These are phyloP conservation scores for Mycena haematopus DNA, from an alignment of 768 basidiomycete genomes.

Conservation along the genomic window DNA sequence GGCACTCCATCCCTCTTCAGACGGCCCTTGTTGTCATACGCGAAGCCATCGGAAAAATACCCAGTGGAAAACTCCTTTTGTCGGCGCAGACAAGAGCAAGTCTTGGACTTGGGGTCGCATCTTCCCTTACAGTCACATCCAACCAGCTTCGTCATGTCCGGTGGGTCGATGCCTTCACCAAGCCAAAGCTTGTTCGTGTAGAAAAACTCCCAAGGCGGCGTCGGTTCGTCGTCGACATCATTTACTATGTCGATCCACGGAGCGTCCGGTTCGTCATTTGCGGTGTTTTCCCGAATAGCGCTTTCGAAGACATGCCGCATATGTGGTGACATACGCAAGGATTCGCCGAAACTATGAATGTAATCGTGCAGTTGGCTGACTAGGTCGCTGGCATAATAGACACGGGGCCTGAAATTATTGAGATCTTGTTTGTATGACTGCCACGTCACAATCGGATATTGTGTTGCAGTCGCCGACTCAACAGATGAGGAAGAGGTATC, in stretches of 20 bases:
- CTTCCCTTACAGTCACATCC: slow-evolving; percentile 79
- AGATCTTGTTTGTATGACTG: slow-evolving; percentile 41
- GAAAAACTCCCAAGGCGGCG: slow-evolving; percentile 86
- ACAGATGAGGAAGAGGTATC: neutral
- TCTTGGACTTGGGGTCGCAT: slow-evolving; percentile 77
- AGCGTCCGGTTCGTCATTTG: slow-evolving; percentile 69
- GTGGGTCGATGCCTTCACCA: slow-evolving; percentile 68
- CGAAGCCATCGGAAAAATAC: slow-evolving; percentile 55
- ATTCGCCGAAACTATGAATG: slow-evolving; percentile 58
- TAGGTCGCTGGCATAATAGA: slow-evolving; percentile 54
- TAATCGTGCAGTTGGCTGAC: slow-evolving; percentile 69
- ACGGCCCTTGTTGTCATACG: slow-evolving; percentile 68
- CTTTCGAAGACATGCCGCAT: slow-evolving; percentile 66
- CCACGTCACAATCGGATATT: slow-evolving; percentile 44
- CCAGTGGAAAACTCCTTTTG: slow-evolving; percentile 52
- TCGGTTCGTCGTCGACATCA: slow-evolving; percentile 66
- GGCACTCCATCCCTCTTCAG: slow-evolving; percentile 61
- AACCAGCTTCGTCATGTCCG: slow-evolving; percentile 60
- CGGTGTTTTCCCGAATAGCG: slow-evolving; percentile 69
- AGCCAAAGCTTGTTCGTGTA: slow-evolving; percentile 88
- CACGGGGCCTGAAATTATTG: slow-evolving; percentile 41
- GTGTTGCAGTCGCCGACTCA: neutral
- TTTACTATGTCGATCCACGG: slow-evolving; percentile 75
- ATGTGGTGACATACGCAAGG: slow-evolving; percentile 47
- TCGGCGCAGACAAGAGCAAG: slow-evolving; percentile 70